Percentiles rank a stretch among this genome's conserved stretches.
Conservation (phyloP, 768 basidiomycete species). For the Melanogaster broomeanus region DNA sequence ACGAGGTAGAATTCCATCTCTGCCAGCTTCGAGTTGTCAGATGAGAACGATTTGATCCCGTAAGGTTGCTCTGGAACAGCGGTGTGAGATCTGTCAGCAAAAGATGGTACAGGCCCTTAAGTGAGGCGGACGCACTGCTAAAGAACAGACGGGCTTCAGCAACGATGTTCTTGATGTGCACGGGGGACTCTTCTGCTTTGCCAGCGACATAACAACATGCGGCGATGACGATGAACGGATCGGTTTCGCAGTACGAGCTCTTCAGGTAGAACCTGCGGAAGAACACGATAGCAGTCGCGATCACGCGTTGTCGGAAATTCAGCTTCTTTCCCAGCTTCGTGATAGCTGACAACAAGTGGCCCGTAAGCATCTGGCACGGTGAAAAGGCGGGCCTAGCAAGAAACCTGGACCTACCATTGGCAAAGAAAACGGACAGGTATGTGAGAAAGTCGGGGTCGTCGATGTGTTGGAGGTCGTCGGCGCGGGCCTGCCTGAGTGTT, state of each 20-base stretch:
- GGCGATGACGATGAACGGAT: constrained; percentile 89
- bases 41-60: constrained; percentile 75
- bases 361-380: not conserved
- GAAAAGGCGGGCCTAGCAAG: not conserved
- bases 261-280: constrained; percentile 97
- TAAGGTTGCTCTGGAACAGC: constrained; percentile 59
- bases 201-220: constrained; percentile 96
- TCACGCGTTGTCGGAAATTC: constrained; percentile 81
- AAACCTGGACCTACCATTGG: constrained; percentile 57
- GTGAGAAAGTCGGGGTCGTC: constrained; percentile 76
- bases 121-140: constrained; percentile 49
- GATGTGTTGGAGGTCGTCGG: constrained; percentile 77
- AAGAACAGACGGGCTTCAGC: constrained; percentile 80
- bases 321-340: constrained; percentile 86
- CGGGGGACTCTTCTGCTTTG: constrained; percentile 94
- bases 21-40: constrained; percentile 88
- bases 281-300: constrained; percentile 93
- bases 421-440: constrained; percentile 87
- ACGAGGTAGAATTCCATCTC: constrained; percentile 99
- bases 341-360: constrained; percentile 55
- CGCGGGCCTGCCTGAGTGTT: constrained; percentile 70
- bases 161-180: constrained; percentile 92
- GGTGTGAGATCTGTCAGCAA: not conserved
- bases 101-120: too few species aligned
- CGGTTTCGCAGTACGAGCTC: constrained; percentile 94